These are phyloP conservation scores for Schizophyllum amplum DNA, from an alignment of 1,284 basidiomycete genomes.

Conservation along the genomic window DNA sequence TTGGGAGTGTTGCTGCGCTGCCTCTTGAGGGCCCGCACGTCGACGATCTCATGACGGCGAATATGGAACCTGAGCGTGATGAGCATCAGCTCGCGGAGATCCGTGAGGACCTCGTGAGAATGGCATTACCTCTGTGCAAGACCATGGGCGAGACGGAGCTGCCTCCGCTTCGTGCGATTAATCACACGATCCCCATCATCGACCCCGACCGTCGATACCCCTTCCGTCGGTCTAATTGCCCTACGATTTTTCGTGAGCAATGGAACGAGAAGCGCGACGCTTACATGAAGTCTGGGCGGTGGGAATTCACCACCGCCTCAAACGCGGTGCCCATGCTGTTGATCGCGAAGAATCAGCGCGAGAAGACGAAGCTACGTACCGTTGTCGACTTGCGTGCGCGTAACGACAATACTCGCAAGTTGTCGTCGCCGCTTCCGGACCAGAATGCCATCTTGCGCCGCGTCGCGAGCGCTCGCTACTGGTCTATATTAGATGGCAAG, in stretches of 20 bases:
- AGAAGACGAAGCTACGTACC: neutral
- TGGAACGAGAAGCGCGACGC: conserved; percentile 8
- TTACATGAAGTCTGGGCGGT: conserved; percentile 7
- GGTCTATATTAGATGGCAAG: conserved; percentile 7
- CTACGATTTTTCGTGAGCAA: conserved; percentile 1
- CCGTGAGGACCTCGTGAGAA: neutral
- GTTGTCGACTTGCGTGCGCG: conserved; percentile 7
- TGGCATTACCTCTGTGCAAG: conserved; percentile 4
- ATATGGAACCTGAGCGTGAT: neutral
- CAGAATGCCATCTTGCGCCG: conserved; percentile 8
- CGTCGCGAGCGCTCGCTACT: conserved; percentile 4
- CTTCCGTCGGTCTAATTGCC: conserved; percentile 6
- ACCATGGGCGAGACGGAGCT: conserved; percentile 4
- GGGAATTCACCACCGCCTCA: conserved; percentile 4
- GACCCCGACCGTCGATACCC: conserved; percentile 2
- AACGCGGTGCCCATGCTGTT: conserved; percentile 10
- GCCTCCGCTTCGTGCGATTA: conserved; percentile 8
- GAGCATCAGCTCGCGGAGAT: neutral
- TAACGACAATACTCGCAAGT: conserved; percentile 22
- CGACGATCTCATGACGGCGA: neutral
- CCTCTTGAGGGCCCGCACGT: conserved; percentile 7
- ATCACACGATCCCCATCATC: conserved; percentile 7
- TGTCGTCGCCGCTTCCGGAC: conserved; percentile 16
- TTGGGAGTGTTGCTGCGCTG: conserved; percentile 8
- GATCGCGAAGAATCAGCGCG: conserved; percentile 2